Base-by-base conservation (phyloP, 2,329 filamentous ascomycete species). In the Alternaria atra region DNA sequence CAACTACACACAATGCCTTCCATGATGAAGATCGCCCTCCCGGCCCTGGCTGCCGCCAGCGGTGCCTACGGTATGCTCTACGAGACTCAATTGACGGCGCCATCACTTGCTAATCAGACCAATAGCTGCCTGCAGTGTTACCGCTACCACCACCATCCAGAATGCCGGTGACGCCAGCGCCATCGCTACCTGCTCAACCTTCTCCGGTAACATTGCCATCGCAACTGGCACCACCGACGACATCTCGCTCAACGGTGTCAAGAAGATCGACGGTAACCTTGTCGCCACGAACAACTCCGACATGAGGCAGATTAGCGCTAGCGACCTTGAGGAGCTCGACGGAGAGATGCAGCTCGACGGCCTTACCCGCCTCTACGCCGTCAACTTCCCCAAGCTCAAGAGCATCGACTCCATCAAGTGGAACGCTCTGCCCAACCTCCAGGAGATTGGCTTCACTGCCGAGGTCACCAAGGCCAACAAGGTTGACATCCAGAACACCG, bases 401-500 rank as follows among this genome's bases (percentile, higher is more conserved):
- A 81, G 81, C 34, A 89, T 96, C 64, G 86, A 87, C 68, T 80
- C 81, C 59, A 90, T 98, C 78, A 80, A 85, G 68, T 94, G 91
- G 86, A 83, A 86, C 60, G 90, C 91, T 69, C 87, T 97, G 42
- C 89, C 89, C 64, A 82, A 83, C 67, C 83, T 92, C 39, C 84
- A 86, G 73, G 72, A 76, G 34, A 81, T 92, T 44, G 81, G 80
- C 58, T 91, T 92, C 82, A 81, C 83, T 80, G 75, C 85, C 83
- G 77, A 86, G 81, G 84, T 98, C 73, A 88, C 85, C 71, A 83
- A 88, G 78, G 91, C 91, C 61, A 82, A 82, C 66, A 86, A 82
- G 65, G 86, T 99, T 70, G 81, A 83, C 70, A 94, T 99, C 78
- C 87, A 89, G 81, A 95, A 99, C 84, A 99, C 95, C 52, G 89